Evolutionary conservation across 169 alveolate species (phyloP).

Genomic region (Eimeria praecox): DNA sequence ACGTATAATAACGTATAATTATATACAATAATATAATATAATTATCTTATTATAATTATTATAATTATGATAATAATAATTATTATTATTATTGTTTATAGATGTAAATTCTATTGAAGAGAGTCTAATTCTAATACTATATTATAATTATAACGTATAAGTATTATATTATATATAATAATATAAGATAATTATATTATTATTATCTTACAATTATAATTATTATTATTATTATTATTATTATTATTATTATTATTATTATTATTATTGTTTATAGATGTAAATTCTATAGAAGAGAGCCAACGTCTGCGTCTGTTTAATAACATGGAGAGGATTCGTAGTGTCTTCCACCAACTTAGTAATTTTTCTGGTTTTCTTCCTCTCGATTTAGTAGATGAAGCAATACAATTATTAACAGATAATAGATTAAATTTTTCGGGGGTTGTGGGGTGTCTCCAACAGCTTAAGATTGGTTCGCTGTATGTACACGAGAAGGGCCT

Average conservation of each 20-base stretch:
- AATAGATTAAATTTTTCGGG: conserved; percentile 85
- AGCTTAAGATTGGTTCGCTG: conserved; percentile 71
- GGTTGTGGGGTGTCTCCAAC: conserved; percentile 83
- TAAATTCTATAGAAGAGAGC: neutral
- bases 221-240: neutral
- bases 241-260: neutral
- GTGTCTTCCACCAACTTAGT: conserved; percentile 83
- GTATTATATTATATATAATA: neutral
- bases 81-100: no score
- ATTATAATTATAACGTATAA: neutral
- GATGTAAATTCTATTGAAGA: no score
- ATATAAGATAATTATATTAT: neutral
- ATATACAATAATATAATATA: no score
- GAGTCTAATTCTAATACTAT: no score
- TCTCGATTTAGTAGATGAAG: conserved; percentile 85
- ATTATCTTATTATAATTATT: no score
- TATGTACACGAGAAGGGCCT: conserved; percentile 69
- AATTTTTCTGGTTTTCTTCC: conserved; percentile 85
- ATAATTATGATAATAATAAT: no score
- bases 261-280: neutral
- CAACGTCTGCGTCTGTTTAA: conserved; percentile 46
- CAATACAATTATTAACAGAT: conserved; percentile 85
- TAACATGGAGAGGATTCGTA: conserved; percentile 77
- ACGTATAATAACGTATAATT: no score
- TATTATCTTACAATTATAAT: neutral